Conservation (phyloP, 2,329 filamentous ascomycete genomes). For the Pseudogymnoascus sp. region DNA sequence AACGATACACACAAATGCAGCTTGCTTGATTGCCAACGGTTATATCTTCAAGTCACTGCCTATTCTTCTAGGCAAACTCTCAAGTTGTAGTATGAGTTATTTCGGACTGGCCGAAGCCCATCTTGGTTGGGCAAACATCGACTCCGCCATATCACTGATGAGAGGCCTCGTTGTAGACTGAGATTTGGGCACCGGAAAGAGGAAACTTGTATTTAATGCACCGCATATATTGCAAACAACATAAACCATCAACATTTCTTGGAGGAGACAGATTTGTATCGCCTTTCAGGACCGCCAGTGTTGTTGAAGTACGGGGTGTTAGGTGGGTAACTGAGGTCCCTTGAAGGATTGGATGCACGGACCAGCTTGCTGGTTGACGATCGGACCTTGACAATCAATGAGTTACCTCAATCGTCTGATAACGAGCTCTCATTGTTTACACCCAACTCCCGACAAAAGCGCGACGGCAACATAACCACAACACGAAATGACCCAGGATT, state of each 20-base stretch:
- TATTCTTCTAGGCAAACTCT: neutral
- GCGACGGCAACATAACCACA: conserved; percentile 1
- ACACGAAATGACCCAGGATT: neutral
- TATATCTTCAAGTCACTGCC: conserved; percentile 1
- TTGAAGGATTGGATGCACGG: neutral
- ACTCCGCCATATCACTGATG: neutral
- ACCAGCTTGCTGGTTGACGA: neutral
- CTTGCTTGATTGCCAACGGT: conserved; percentile 5
- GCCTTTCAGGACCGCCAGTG: neutral
- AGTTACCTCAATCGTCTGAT: conserved; percentile 1
- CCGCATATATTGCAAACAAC: neutral
- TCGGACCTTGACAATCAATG: conserved; percentile 7
- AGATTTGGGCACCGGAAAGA: neutral
- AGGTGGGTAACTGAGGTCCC: neutral
- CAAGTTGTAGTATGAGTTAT: neutral
- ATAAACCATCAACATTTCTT: neutral
- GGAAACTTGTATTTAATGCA: neutral
- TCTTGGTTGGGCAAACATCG: conserved; percentile 8
- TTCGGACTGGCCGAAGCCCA: neutral
- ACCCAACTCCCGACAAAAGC: conserved; percentile 4
- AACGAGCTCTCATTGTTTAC: conserved; percentile 10
- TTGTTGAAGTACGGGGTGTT: neutral
- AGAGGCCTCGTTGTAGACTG: neutral
- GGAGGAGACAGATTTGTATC: neutral
- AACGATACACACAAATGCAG: conserved; percentile 9